Evolutionary conservation across 495 filamentous ascomycete species (phyloP).

Genomic region (Neurospora africana): DNA sequence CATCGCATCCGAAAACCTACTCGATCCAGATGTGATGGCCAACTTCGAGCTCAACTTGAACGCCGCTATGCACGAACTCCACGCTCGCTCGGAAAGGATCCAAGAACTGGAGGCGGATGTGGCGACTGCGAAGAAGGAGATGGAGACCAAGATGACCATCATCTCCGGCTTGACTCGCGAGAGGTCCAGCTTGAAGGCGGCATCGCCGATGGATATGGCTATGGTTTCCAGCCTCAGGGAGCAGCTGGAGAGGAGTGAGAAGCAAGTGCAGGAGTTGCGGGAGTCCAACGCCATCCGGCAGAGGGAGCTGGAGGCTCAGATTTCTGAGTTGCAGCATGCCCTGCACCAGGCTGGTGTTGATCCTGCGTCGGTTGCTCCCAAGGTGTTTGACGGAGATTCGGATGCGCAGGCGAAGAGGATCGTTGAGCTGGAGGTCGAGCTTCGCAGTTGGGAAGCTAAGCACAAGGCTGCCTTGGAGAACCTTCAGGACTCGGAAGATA

Average conservation of each 20-base stretch:
- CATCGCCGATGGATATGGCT: constrained; percentile 83
- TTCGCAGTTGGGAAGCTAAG: constrained; percentile 62
- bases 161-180: constrained; percentile 91
- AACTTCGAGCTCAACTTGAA: constrained; percentile 90
- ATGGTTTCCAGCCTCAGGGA: constrained; percentile 81
- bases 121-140: constrained; percentile 75
- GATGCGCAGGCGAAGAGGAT: constrained; percentile 52
- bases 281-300: constrained; percentile 62
- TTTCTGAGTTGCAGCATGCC: constrained; percentile 54
- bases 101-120: constrained; percentile 83
- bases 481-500: constrained; percentile 61
- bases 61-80: constrained; percentile 84
- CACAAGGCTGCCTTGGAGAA: constrained; percentile 61
- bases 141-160: constrained; percentile 90
- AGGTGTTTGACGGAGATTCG: constrained; percentile 20
- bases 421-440: constrained; percentile 60
- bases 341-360: constrained; percentile 31
- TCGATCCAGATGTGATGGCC: constrained; percentile 72
- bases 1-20: constrained; percentile 74
- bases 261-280: constrained; percentile 63
- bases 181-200: constrained; percentile 68
- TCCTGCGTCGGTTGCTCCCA: constrained; percentile 3
- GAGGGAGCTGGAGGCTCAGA: constrained; percentile 56
- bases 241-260: constrained; percentile 77
- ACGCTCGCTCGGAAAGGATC: constrained; percentile 76